A percentile compares a stretch with the other conserved stretches of the same genome.
phyloP scores from a whole-genome alignment of 768 basidiomycete species.

The Psilocybe subaeruginosa region DNA sequence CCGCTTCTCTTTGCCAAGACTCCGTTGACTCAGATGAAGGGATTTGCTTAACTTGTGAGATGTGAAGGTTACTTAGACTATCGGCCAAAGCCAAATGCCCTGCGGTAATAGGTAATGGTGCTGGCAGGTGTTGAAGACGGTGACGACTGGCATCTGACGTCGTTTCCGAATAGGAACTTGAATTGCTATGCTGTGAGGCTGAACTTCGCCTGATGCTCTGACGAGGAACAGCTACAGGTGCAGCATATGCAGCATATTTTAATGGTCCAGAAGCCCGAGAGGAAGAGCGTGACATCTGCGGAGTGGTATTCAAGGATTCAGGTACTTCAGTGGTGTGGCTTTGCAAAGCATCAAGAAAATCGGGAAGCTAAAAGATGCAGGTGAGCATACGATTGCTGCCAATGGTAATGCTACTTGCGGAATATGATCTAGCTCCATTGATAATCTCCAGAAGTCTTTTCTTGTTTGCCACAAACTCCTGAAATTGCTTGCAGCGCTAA shows the following conservation, averaged over 20 bases:
- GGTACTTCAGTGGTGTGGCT: constrained; percentile 1
- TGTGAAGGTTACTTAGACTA: constrained; percentile 17
- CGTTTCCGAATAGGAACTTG: constrained; percentile 36
- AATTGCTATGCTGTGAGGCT: constrained; percentile 26
- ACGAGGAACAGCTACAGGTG: constrained; percentile 55
- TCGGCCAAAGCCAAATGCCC: constrained; percentile 48
- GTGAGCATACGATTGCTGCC: neutral
- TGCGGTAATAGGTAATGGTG: constrained; percentile 32
- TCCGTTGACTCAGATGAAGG: constrained; percentile 1
- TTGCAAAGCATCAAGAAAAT: constrained; percentile 47
- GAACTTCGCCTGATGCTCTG: constrained; percentile 36
- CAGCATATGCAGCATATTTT: constrained; percentile 72
- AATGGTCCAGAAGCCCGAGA: constrained; percentile 31
- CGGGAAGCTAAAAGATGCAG: constrained; percentile 59
- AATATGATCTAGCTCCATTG: constrained; percentile 50
- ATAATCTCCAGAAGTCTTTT: constrained; percentile 50
- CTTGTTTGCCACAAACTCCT: constrained; percentile 48
- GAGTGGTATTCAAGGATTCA: constrained; percentile 16
- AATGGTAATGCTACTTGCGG: constrained; percentile 41
- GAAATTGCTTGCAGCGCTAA: constrained; percentile 76
- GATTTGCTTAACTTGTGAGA: neutral
- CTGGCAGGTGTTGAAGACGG: constrained; percentile 8
- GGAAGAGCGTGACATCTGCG: constrained; percentile 15
- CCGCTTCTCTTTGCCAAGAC: neutral
- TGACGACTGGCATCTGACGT: constrained; percentile 31